phyloP scores from a whole-genome alignment of 2,329 filamentous ascomycete genomes.

The Dactylellina leptospora region DNA sequence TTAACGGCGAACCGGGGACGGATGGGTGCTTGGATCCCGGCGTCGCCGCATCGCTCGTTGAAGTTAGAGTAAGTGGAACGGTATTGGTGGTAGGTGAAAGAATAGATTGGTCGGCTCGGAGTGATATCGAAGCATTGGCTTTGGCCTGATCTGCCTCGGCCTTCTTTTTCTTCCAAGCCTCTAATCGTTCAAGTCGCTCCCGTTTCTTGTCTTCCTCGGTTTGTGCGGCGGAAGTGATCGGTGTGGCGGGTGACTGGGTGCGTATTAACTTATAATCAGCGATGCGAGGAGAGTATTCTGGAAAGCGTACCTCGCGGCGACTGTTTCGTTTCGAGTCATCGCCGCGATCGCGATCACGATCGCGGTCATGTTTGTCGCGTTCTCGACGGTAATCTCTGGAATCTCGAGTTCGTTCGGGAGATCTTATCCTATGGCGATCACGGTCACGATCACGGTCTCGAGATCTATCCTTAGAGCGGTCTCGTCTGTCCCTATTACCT shows the following conservation, averaged over 20 bases:
- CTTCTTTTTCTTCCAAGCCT: slow-evolving; percentile 57
- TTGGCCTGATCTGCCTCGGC: slow-evolving; percentile 57
- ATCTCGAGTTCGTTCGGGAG: slow-evolving; percentile 50
- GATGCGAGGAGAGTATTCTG: not conserved
- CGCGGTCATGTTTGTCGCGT: slow-evolving; percentile 53
- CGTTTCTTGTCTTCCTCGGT: slow-evolving; percentile 57
- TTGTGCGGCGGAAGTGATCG: slow-evolving; percentile 46
- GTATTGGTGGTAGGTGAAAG: slow-evolving; percentile 53
- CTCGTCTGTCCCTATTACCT: slow-evolving; percentile 54
- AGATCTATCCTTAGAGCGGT: slow-evolving; percentile 55
- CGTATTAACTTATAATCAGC: not conserved
- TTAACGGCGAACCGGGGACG: slow-evolving; percentile 51
- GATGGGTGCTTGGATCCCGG: slow-evolving; percentile 52
- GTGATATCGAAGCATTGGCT: slow-evolving; percentile 55
- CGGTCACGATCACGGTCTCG: slow-evolving; percentile 54
- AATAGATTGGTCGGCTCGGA: slow-evolving; percentile 54
- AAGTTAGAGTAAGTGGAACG: slow-evolving; percentile 30
- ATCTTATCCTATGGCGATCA: slow-evolving; percentile 53
- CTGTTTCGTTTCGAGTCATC: slow-evolving; percentile 53
- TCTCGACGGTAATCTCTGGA: slow-evolving; percentile 54
- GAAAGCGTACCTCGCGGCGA: slow-evolving; percentile 53
- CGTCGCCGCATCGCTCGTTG: slow-evolving; percentile 39
- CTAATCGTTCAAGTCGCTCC: slow-evolving; percentile 56
- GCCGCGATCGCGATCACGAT: slow-evolving; percentile 55
- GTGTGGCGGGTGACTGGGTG: slow-evolving; percentile 54